phyloP scores from a whole-genome alignment of 306 rosid genomes.

The cucumber (Cucumis sativus) region DNA sequence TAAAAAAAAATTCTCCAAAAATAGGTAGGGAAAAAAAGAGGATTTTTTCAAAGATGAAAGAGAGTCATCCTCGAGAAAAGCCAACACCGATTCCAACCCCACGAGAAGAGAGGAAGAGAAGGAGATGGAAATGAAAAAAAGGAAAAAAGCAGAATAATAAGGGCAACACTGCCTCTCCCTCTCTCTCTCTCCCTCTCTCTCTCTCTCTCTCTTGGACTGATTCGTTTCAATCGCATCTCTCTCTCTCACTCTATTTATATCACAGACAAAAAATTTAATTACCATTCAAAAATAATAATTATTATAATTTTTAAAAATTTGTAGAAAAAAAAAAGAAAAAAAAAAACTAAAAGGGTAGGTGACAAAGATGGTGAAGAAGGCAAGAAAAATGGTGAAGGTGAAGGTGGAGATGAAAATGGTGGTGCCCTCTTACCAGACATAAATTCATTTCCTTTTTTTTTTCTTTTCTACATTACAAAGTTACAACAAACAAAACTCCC shows the following conservation, averaged over 20 bases:
- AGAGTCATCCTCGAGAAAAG: conserved; percentile 20
- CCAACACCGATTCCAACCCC: conserved; percentile 24
- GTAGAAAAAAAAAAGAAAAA: not conserved
- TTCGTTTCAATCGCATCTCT: conserved; percentile 70
- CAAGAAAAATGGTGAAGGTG: conserved; percentile 16
- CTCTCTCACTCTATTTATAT: conserved; percentile 9
- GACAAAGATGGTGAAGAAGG: not conserved
- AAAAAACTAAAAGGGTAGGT: not conserved
- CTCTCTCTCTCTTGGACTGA: conserved; percentile 70
- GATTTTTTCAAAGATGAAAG: conserved; percentile 8
- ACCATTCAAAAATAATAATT: not conserved
- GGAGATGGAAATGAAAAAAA: not conserved
- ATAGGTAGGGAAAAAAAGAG: not conserved
- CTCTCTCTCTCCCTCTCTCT: conserved; percentile 29
- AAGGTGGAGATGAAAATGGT: conserved; percentile 13
- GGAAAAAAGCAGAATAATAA: conserved; percentile 28
- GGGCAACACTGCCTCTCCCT: conserved; percentile 32
- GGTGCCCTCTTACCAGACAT: conserved; percentile 13
- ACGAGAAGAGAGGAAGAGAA: conserved; percentile 26
- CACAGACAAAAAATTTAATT: not conserved
- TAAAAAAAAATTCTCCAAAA: not conserved
- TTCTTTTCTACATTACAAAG: no score
- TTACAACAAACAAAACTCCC: no score
- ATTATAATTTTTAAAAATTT: no score
- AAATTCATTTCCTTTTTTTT: not conserved